A percentile compares a stretch with the other conserved stretches of the same genome.
phyloP scores from a whole-genome alignment of 495 filamentous ascomycete species.

The Tuber borchii region DNA sequence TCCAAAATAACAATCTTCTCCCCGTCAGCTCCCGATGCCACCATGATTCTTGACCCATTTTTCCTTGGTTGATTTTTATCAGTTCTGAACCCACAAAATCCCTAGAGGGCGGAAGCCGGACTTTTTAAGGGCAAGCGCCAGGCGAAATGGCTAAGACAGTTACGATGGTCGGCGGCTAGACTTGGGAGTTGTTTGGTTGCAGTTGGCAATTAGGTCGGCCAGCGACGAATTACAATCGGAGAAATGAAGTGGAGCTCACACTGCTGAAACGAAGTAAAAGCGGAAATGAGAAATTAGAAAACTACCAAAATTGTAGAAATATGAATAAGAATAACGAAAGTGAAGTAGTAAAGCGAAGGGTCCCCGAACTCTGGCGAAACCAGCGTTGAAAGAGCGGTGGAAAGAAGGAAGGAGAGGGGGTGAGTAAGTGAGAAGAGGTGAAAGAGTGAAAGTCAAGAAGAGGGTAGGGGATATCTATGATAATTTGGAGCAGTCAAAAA shows the following conservation, averaged over 20 bases:
- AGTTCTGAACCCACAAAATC: background rate
- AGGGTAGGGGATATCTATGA: constrained; percentile 3
- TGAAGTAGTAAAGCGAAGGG: constrained; percentile 7
- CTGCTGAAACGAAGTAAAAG: constrained; percentile 8
- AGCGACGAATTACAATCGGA: constrained; percentile 29
- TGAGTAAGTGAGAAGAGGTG: constrained; percentile 11
- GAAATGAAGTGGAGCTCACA: constrained; percentile 4
- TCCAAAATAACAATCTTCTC: constrained; percentile 69
- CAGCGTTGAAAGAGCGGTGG: constrained; percentile 6
- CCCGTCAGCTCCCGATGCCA: constrained; percentile 57
- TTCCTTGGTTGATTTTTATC: constrained; percentile 33
- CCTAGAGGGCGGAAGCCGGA: background rate
- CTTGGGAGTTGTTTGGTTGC: constrained; percentile 14
- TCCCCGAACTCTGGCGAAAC: constrained; percentile 11
- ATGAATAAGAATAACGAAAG: constrained; percentile 13
- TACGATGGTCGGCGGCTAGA: background rate
- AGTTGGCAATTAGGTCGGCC: constrained; percentile 35
- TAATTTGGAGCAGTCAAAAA: background rate
- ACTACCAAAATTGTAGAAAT: constrained; percentile 3
- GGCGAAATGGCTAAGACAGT: background rate
- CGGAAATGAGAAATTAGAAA: constrained; percentile 6
- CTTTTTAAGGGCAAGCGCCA: background rate
- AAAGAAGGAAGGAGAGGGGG: background rate
- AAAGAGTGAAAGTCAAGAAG: constrained; percentile 1
- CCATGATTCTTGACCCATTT: constrained; percentile 45